Base-by-base conservation (phyloP, 306 rosid species). In the Vigna nakashimae region DNA sequence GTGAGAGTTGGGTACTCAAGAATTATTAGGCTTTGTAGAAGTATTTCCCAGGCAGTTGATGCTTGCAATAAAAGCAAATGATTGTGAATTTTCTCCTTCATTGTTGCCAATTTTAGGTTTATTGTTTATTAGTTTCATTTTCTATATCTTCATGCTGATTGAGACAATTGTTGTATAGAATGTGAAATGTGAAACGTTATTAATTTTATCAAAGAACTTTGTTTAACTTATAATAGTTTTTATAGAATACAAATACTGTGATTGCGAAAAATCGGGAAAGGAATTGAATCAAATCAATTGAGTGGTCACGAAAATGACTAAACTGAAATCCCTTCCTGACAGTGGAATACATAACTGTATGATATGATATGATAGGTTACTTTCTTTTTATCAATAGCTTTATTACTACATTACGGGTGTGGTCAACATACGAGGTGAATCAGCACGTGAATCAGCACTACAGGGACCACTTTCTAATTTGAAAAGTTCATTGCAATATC, bases 21-120 rank as follows among this genome's bases (percentile, higher is more conserved):
- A 83, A 86, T 95, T 69, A 75, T 76, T 78, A 79, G 94, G 84
- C 84, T 95, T 14, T 92, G 96, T 51, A 81, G 80, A 79, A 34
- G 90, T 63, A 84, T 91, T 66, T 88, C 97, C 52, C 84, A 81
- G 58, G 78, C 65, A 40, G 69, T 92, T 45, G 89, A 65, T 76
- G 60, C 73, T 71, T 49, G 17, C 14, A n/a, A 63, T 40, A 75
- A 67, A 80, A 79, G 59, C 60, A 50, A n/a, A 26, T 86, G 48
- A 87, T 46, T 64, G 40, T 42, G 26, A 24, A 71, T 22, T 74
- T 74, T 74, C 2, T 30, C 34, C 34, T 48, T 69, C 18, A 2
- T 4, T 56, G 42, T 32, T 73, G 70, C 52, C 34, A 36, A 68
- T 18, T 73, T 71, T 57, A 24, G 69, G 77, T 72, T 20, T 34